A percentile compares a stretch with the other conserved stretches of the same genome.
Evolutionary conservation across 768 basidiomycete species (phyloP).

Genomic region (Daedaleopsis nitida): DNA sequence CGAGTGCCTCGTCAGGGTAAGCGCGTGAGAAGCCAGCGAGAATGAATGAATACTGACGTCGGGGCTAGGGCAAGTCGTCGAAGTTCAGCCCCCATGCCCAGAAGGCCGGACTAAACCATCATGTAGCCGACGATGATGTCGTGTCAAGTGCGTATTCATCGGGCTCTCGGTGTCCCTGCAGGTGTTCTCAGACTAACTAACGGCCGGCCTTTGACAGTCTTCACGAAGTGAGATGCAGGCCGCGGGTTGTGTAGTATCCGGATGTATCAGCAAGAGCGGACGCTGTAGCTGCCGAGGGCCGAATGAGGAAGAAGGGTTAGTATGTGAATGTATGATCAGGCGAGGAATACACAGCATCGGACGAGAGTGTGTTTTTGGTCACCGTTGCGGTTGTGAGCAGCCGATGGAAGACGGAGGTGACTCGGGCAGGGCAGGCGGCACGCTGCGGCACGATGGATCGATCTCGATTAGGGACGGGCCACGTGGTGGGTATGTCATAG

Average conservation of each 20-base stretch:
- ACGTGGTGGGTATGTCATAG: neutral
- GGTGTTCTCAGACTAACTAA: constrained; percentile 13
- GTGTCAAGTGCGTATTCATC: constrained; percentile 70
- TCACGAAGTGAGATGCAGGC: constrained; percentile 34
- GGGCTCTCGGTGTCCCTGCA: neutral
- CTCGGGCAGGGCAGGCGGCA: neutral
- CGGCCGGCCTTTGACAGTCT: constrained; percentile 30
- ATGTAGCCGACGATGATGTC: constrained; percentile 86
- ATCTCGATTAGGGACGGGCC: neutral
- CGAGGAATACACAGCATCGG: neutral
- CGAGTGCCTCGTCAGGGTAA: constrained; percentile 19
- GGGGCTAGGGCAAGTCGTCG: constrained; percentile 80
- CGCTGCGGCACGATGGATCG: neutral
- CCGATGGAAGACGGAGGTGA: neutral
- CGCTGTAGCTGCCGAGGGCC: too few species aligned
- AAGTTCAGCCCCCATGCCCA: constrained; percentile 94
- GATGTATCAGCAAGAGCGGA: too few species aligned
- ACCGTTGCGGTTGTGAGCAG: neutral
- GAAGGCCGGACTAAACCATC: constrained; percentile 85
- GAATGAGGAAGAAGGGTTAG: neutral
- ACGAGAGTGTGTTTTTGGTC: neutral
- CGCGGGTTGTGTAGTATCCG: neutral
- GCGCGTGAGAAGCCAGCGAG: constrained; percentile 8
- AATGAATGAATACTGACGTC: constrained; percentile 10
- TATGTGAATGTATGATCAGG: neutral